Evolutionary conservation across 148 eudicot species (phyloP).

Genomic region (Cornus kousa): DNA sequence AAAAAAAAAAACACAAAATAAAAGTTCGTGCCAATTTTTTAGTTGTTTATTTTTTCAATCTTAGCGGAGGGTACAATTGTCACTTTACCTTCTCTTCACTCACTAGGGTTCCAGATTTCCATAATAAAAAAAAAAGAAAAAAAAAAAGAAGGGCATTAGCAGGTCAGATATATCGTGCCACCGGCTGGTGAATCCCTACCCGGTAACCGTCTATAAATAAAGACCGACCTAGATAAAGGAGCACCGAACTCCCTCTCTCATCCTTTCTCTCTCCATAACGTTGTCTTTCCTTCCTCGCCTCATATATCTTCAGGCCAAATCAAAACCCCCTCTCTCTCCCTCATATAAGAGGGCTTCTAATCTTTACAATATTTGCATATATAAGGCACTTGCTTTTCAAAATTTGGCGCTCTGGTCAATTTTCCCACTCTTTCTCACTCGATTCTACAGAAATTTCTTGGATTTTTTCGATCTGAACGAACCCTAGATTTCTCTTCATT

Average conservation of each 20-base stretch:
- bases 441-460: not conserved
- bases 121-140: no score
- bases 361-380: not conserved
- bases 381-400: conserved; percentile 8
- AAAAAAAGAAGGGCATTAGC: not conserved
- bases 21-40: no score
- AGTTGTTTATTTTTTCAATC: no score
- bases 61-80: no score
- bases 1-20: no score
- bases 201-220: conserved; percentile 17
- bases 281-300: not conserved
- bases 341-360: conserved; percentile 2
- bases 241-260: not conserved
- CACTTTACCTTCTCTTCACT: no score
- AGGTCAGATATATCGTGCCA: not conserved
- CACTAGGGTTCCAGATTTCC: no score
- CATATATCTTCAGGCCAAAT: not conserved
- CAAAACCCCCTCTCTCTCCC: not conserved
- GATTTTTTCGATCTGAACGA: not conserved
- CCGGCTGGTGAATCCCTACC: not conserved
- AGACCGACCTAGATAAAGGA: not conserved
- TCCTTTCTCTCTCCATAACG: no score
- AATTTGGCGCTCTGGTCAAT: conserved; percentile 6
- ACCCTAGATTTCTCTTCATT: not conserved
- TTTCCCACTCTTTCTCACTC: not conserved